phyloP scores from a whole-genome alignment of 1,139 yeast genomes.

The Geotrichum bryndzae region DNA sequence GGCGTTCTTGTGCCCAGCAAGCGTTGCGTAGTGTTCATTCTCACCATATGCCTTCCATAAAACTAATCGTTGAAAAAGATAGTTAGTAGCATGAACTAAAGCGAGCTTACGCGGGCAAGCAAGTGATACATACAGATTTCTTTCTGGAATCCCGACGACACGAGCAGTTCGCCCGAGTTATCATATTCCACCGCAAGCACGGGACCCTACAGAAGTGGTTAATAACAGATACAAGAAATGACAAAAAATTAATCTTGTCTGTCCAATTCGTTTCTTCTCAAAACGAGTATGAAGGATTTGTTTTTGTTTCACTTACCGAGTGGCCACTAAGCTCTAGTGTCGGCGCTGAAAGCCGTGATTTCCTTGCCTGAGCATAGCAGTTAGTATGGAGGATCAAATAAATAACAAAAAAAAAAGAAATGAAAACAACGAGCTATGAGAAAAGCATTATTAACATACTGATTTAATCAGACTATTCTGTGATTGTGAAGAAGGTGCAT shows the following conservation, averaged over 20 bases:
- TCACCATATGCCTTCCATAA: constrained; percentile 42
- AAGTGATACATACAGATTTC: constrained; percentile 24
- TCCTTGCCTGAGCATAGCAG: constrained; percentile 11
- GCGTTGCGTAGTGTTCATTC: constrained; percentile 40
- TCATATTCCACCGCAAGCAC: constrained; percentile 33
- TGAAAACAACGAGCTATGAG: neutral
- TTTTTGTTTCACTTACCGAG: constrained; percentile 17
- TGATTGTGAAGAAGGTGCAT: neutral
- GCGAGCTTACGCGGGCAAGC: neutral
- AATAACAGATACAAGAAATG: neutral
- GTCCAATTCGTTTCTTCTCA: too few relatives aligned
- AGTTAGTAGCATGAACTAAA: neutral
- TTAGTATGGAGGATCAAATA: neutral
- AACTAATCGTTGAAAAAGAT: constrained; percentile 16
- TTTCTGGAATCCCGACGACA: constrained; percentile 34
- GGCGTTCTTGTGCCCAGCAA: constrained; percentile 48
- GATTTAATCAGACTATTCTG: neutral
- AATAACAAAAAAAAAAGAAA: neutral
- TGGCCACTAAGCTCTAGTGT: constrained; percentile 26
- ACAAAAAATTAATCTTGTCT: neutral
- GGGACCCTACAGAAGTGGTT: constrained; percentile 5
- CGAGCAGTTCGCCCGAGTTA: constrained; percentile 31
- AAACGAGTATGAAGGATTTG: too few relatives aligned
- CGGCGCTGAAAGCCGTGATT: constrained; percentile 24
- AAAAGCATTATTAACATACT: neutral